Evolutionary conservation across 1,284 basidiomycete species (phyloP), one percentile per base, ranked within the genome.

Genomic region (Marasmius oreades): DNA sequence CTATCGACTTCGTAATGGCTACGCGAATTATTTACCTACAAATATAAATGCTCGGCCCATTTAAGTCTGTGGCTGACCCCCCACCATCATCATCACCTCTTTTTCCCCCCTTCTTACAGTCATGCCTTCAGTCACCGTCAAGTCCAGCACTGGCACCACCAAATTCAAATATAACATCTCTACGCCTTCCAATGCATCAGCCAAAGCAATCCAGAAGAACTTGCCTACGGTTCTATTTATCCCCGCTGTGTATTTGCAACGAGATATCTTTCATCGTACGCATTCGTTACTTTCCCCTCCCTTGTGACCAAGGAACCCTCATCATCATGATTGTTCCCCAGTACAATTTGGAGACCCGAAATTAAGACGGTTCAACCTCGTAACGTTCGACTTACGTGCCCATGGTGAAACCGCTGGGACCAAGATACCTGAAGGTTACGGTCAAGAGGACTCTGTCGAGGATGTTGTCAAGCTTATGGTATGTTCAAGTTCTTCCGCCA

Each of bases 291-390:
- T 11, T 3, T 48, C 28, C 8, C 11, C 24, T 28, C 37, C 2
- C n/a, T 11, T 22, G 14, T 28, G 24, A 2, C 18, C 43, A 6
- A 3, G 2, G n/a, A 22, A 24, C 7, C 12, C 47, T 56, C 14
- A 53, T 31, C 14, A 26, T 14, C 4, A 2, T 23, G 7, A 10
- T 36, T 8, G 12, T 20, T 33, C 14, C 8, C 14, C 18, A 62
- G 61, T 55, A 10, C 61, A 62, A 55, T 62, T 60, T 14, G 58
- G 46, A 28, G 59, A 61, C 47, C 57, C 59, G 10, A 33, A 36
- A 46, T 45, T 62, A 18, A 54, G 61, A 16, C 51, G 55, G 33
- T 62, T 62, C 51, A 62, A 62, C 53, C 55, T 58, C 23, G 57
- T 62, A 31, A 53, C 59, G 22, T 55, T 62, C 34, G 59, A 62